Evolutionary conservation across 2,329 filamentous ascomycete species (phyloP).

Genomic region (Myriosclerotinia scirpicola): DNA sequence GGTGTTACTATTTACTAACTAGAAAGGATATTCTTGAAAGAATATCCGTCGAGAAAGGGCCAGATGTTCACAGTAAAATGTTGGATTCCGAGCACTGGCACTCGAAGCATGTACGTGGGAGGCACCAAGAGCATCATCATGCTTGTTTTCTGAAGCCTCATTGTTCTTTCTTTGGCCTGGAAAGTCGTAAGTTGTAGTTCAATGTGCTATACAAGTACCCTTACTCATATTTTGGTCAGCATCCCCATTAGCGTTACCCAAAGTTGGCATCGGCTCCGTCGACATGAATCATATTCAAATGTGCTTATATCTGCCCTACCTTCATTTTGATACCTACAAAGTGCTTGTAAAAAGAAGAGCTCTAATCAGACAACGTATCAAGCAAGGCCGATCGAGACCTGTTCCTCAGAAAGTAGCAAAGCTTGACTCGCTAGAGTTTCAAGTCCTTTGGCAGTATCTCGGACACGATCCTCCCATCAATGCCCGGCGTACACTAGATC

Average conservation of each 20-base stretch:
- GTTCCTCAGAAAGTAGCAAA: constrained; percentile 21
- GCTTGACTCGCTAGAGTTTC: constrained; percentile 22
- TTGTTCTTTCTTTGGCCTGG: constrained; percentile 18
- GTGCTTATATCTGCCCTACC: constrained; percentile 8
- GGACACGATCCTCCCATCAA: constrained; percentile 27
- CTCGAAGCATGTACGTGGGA: constrained; percentile 25
- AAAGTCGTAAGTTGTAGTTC: background rate
- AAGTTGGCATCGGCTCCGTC: background rate
- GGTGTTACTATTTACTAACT: background rate
- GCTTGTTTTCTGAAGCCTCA: constrained; percentile 26
- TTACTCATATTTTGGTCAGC: background rate
- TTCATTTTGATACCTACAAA: constrained; percentile 1
- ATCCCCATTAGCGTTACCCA: background rate
- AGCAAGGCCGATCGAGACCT: constrained; percentile 19
- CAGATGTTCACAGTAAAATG: constrained; percentile 16
- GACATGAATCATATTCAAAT: background rate
- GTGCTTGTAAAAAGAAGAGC: background rate
- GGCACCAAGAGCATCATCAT: constrained; percentile 24
- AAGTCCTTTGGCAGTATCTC: constrained; percentile 26
- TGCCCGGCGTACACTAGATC: constrained; percentile 24
- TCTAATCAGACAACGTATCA: background rate
- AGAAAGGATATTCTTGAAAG: background rate
- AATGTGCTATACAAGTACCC: background rate
- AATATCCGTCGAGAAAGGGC: constrained; percentile 24
- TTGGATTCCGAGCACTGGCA: constrained; percentile 22